phyloP scores from a whole-genome alignment of 306 rosid species.

The Biancaea sappan region DNA sequence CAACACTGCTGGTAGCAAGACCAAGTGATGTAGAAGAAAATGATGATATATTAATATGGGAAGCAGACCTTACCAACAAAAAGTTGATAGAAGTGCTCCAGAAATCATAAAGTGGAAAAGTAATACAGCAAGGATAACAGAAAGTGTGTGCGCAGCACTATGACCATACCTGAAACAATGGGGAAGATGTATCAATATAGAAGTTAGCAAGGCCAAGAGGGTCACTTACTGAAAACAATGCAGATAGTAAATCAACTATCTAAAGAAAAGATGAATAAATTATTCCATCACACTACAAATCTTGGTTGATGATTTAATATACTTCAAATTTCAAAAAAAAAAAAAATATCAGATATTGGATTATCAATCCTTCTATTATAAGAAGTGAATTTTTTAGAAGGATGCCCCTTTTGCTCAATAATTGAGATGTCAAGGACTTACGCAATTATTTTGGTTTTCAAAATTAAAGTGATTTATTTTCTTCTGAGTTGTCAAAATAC shows the following conservation, averaged over 20 bases:
- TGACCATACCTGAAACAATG: slow-evolving; percentile 81
- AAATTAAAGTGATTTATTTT: slow-evolving; percentile 24
- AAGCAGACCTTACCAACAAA: slow-evolving; percentile 74
- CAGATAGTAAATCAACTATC: neutral
- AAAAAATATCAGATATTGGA: neutral
- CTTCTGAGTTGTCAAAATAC: too few species aligned
- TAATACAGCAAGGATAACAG: slow-evolving; percentile 84
- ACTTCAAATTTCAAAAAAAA: slow-evolving; percentile 9
- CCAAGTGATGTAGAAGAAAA: slow-evolving; percentile 12
- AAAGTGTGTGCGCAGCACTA: slow-evolving; percentile 80
- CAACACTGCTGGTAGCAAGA: slow-evolving; percentile 14
- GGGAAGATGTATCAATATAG: slow-evolving; percentile 15
- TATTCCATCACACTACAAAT: slow-evolving; percentile 12
- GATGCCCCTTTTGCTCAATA: slow-evolving; percentile 12
- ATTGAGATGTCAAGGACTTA: slow-evolving; percentile 25
- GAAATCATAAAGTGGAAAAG: slow-evolving; percentile 76
- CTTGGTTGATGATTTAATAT: slow-evolving; percentile 16
- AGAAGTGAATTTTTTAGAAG: neutral
- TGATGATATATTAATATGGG: slow-evolving; percentile 6
- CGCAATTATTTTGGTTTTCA: slow-evolving; percentile 16
- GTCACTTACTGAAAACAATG: neutral
- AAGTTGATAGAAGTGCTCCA: slow-evolving; percentile 78
- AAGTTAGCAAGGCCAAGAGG: slow-evolving; percentile 23
- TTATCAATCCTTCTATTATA: too few species aligned
- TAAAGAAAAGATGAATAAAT: neutral